Evolutionary conservation across 2,329 filamentous ascomycete genomes (phyloP), one percentile per base, ranked within the genome.

Genomic region (Claviceps lovelessii): DNA sequence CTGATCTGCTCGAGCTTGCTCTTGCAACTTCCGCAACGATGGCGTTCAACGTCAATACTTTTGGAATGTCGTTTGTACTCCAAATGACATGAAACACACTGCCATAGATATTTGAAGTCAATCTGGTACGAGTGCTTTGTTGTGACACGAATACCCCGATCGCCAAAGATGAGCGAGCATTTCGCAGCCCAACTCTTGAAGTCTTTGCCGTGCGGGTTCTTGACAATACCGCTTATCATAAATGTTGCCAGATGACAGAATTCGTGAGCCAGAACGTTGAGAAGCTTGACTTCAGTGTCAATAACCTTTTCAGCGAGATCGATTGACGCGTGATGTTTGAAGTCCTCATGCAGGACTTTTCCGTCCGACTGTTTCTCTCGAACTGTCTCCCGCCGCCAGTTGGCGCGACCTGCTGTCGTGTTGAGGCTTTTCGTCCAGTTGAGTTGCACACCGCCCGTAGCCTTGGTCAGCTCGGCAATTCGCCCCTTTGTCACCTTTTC

Each of bases 211-310:
- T 96, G 90, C 0, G 90, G 88, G 58, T 87, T 84, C 55, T 82
- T 83, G 47, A 80, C 84, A 41, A 90, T 73, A 41, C 84, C 81
- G 51, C 78, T 84, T 58, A 97, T 74, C 82, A 97, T 94, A 68
- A 91, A 96, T 63, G 90, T 95, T 47, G 88, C 85, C 1, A 97
- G 73, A 65, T 98, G 93, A 68, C 93, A 97, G 72, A 93, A 97
- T 63, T 98, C 93, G 67, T 98, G 93, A 0, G 91, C 89, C n/a
- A 97, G 72, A 0, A 93, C 90, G 67, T 96, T 96, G 59, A 93
- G 77, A 1, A 97, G 77, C 3, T 88, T 81, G 56, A 85, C 70
- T 60, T 87, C 81, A 63, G 85, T 79, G 65, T 89, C 83, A 58
- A 97, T 90, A 49, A 96, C 84, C 67, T 94, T 95, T 54, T 88